Percentiles rank a stretch among this genome's conserved stretches.
These are phyloP conservation scores for Neonothopanus nambi DNA, from an alignment of 1,284 basidiomycete genomes.

Conservation along the genomic window DNA sequence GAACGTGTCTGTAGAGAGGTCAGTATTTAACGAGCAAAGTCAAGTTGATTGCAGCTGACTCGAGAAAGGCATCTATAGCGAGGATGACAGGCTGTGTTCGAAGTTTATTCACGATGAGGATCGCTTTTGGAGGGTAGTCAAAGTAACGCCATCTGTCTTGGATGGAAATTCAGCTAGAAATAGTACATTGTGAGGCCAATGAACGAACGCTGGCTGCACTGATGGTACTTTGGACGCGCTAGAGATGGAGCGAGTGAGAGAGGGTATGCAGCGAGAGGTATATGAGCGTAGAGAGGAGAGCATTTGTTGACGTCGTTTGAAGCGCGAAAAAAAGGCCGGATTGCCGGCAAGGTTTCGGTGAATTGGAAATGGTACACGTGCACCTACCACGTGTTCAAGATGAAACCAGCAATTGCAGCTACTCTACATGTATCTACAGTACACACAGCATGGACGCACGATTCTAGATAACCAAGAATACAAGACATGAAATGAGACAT, in stretches of 20 bases:
- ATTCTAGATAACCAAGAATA: too few species aligned
- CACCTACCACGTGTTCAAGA: too few species aligned
- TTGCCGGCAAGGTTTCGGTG: too few species aligned
- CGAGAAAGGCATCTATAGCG: conserved; percentile 70
- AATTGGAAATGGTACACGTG: too few species aligned
- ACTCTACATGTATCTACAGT: too few species aligned
- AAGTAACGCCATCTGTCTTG: conserved; percentile 38
- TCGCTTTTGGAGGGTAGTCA: conserved; percentile 42
- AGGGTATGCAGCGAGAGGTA: too few species aligned
- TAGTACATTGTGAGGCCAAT: background rate
- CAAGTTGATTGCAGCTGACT: conserved; percentile 43
- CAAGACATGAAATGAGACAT: too few species aligned
- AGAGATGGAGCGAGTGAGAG: background rate
- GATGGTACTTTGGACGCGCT: conserved; percentile 1
- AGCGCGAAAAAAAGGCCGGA: too few species aligned
- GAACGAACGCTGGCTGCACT: conserved; percentile 13
- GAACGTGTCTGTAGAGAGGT: conserved; percentile 54
- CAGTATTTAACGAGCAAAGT: background rate
- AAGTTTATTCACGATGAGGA: conserved; percentile 76
- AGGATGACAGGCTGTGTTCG: conserved; percentile 72
- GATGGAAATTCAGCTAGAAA: conserved; percentile 3
- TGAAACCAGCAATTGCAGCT: too few species aligned
- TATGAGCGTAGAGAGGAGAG: too few species aligned
- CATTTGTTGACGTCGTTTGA: too few species aligned
- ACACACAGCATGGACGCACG: too few species aligned